phyloP scores from a whole-genome alignment of 1,284 basidiomycete species.

The Fomitopsis schrenkii region DNA sequence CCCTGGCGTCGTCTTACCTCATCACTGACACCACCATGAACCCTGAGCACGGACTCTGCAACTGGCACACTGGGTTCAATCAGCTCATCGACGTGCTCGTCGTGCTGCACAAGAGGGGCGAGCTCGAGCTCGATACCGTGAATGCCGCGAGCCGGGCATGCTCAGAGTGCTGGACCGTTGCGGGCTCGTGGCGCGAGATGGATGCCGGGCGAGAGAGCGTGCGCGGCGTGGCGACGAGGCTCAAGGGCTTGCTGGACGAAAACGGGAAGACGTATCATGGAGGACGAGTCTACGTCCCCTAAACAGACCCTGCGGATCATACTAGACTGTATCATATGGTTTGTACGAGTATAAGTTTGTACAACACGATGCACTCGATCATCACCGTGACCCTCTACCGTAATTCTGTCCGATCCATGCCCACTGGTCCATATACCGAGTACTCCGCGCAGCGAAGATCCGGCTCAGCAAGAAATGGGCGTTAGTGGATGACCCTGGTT shows the following conservation, averaged over 20 bases:
- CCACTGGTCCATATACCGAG: no score
- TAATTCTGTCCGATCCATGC: background rate
- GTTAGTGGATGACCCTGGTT: background rate
- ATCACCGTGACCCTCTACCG: background rate
- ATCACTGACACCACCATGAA: constrained; percentile 68
- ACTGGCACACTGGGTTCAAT: constrained; percentile 65
- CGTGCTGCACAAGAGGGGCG: constrained; percentile 56
- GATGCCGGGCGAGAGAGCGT: constrained; percentile 57
- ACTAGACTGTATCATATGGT: background rate
- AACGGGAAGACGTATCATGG: constrained; percentile 66
- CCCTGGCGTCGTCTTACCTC: constrained; percentile 70
- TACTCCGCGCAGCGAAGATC: background rate
- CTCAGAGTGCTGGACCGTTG: constrained; percentile 77
- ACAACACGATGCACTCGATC: background rate
- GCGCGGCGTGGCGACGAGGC: constrained; percentile 51
- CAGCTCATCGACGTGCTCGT: constrained; percentile 66
- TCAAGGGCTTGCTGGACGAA: constrained; percentile 63
- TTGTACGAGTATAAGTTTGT: background rate
- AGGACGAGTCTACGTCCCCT: constrained; percentile 58
- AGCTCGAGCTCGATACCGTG: constrained; percentile 69
- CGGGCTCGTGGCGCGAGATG: constrained; percentile 62
- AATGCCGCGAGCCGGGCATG: constrained; percentile 71
- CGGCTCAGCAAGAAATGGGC: background rate
- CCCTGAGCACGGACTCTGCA: constrained; percentile 46
- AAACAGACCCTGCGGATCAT: background rate